A percentile compares a stretch with the other conserved stretches of the same genome.
phyloP scores from a whole-genome alignment of 192 early-diverging fungal genomes.

The Coemansia sp. region DNA sequence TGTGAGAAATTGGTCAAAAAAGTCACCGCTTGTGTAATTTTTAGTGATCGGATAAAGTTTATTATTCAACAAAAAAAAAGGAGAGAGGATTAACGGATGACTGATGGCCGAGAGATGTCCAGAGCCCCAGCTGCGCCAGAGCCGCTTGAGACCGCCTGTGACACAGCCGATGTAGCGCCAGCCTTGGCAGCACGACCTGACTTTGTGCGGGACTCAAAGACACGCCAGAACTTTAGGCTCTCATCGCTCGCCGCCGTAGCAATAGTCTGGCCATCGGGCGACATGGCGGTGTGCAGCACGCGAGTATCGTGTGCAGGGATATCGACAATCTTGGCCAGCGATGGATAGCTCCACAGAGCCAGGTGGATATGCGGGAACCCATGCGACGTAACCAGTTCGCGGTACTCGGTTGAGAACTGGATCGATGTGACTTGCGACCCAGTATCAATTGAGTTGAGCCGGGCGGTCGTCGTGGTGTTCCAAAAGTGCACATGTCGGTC shows the following conservation, averaged over 20 bases:
- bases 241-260: conserved; percentile 94
- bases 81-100: conserved; percentile 19
- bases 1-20: too few species aligned
- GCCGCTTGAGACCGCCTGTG: conserved; percentile 1
- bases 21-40: too few species aligned
- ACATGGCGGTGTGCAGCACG: conserved; percentile 86
- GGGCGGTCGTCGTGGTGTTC: conserved; percentile 72
- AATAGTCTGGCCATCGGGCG: conserved; percentile 88
- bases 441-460: conserved; percentile 70
- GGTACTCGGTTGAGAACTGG: conserved; percentile 78
- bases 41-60: too few species aligned
- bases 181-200: conserved; percentile 22
- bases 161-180: not conserved
- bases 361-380: conserved; percentile 89
- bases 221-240: conserved; percentile 93
- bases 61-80: too few species aligned
- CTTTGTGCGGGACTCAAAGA: conserved; percentile 66
- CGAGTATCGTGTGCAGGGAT: conserved; percentile 86
- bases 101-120: conserved; percentile 26
- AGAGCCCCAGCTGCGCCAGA: conserved; percentile 1
- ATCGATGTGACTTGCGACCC: conserved; percentile 92
- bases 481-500: conserved; percentile 92
- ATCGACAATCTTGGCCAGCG: conserved; percentile 66
- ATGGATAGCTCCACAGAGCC: conserved; percentile 79
- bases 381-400: conserved; percentile 89